Evolutionary conservation across 2,329 filamentous ascomycete species (phyloP).

Genomic region (Colletotrichum brevisporum): DNA sequence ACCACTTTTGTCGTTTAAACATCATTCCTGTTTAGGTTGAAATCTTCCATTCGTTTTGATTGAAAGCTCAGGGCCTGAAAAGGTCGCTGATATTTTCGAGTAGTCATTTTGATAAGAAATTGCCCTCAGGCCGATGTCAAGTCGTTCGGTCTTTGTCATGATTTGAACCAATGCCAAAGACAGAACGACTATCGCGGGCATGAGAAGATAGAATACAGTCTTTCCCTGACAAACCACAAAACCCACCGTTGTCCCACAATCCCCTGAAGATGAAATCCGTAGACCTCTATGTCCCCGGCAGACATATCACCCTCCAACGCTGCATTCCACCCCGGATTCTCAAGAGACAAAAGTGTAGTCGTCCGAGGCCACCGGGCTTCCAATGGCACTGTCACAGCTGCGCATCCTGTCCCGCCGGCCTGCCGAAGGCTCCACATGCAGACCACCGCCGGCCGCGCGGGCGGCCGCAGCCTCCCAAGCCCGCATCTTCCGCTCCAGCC

Average conservation of each 20-base stretch:
- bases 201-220: no score
- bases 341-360: slow-evolving; percentile 33
- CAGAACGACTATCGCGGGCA: no score
- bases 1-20: no score
- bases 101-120: not conserved
- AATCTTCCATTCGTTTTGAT: not conserved
- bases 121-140: not conserved
- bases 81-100: no score
- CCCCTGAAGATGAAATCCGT: no score
- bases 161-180: not conserved
- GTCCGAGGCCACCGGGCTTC: slow-evolving; percentile 24
- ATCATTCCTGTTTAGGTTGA: not conserved
- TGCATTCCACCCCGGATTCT: not conserved
- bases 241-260: no score
- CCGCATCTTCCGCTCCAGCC: slow-evolving; percentile 21
- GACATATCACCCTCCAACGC: no score
- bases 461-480: slow-evolving; percentile 9
- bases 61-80: not conserved
- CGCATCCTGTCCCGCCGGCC: slow-evolving; percentile 8
- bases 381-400: slow-evolving; percentile 40
- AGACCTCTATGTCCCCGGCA: no score
- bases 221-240: no score
- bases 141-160: not conserved
- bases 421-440: not conserved
- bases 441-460: not conserved